Conservation (phyloP, 2,329 filamentous ascomycete species). For the Xylaria sp. region DNA sequence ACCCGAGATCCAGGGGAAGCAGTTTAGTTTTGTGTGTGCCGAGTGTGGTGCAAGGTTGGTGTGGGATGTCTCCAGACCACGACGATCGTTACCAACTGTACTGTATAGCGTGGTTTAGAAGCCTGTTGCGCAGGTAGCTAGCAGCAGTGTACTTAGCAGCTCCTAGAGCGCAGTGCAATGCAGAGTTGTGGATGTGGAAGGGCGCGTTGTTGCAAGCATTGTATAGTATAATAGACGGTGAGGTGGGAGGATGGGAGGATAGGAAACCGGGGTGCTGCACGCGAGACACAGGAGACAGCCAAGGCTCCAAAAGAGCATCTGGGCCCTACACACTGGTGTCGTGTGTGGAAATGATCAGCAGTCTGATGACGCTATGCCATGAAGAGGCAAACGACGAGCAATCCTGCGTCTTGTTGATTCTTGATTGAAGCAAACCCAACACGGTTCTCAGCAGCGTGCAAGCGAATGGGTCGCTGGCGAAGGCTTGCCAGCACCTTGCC, state of each 20-base stretch:
- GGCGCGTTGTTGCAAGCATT: background rate
- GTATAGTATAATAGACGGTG: background rate
- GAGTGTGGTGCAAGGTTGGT: constrained; percentile 25
- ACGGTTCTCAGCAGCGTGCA: background rate
- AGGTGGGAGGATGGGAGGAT: constrained; percentile 26
- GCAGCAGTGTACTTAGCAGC: constrained; percentile 10
- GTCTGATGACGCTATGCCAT: constrained; percentile 39
- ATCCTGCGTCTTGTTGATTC: constrained; percentile 17
- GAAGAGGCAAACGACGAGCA: constrained; percentile 34
- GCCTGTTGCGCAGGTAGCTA: constrained; percentile 22
- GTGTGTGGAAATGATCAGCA: constrained; percentile 41
- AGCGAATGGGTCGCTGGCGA: background rate
- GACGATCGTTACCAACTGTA: constrained; percentile 38
- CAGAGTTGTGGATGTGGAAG: background rate
- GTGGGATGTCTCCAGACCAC: constrained; percentile 37
- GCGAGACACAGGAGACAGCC: constrained; percentile 30
- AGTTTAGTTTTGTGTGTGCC: constrained; percentile 36
- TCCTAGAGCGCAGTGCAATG: background rate
- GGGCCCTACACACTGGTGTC: constrained; percentile 36
- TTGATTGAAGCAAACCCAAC: constrained; percentile 15
- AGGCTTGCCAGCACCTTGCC: background rate
- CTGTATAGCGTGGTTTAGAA: constrained; percentile 16
- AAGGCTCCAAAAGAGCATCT: constrained; percentile 36
- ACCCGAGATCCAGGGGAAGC: constrained; percentile 29
- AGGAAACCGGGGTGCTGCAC: constrained; percentile 27